Base-by-base conservation (phyloP, 352 stramenopile genomes). In the Peronospora belbahrii region DNA sequence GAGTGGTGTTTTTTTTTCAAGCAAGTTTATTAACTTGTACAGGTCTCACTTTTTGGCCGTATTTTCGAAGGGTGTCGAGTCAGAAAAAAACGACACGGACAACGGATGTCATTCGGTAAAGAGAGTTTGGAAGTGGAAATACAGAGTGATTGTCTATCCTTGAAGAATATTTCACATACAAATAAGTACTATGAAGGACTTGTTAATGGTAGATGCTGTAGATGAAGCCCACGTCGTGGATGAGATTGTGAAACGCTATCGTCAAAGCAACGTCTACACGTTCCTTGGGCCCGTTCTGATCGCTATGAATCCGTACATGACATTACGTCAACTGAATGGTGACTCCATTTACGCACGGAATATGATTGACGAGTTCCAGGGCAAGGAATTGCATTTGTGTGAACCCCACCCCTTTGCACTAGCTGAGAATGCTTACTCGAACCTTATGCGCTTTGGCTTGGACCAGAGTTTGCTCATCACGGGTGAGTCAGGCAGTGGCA, bases 281-380 rank as follows among this genome's bases (percentile, higher is more conserved):
- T 95, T 94, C 70, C 84, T 95, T n/a, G 86, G 86, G 0, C 79
- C 81, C 24, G 83, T 96, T 45, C 78, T 95, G 27, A 88, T 95
- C 54, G 82, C 83, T 39, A 79, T 90, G 58, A 96, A 96, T 67
- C 85, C 85, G 35, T 96, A 94, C 76, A 91, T 92, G 67, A 53
- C 85, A 70, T 60, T 88, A 40, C 68, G 56, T 38, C 67, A 83
- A 54, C 67, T 68, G 52, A 62, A 74, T 43, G 76, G 76, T 25
- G 59, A 70, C 54, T 87, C 78, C 20, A 88, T 90, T 61, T 92
- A 90, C 65, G 77, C 74, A 31, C 56, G 42, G 35, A 78, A 83
- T 59, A 81, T 85, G 65, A 81, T 92, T 49, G 65, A 78, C 35
- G 64, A 74, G 55, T 92, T 88, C 57, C 77, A 70, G 39, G 78